These are phyloP conservation scores for Fraxinus americana DNA, from an alignment of 257 asterid species.

Conservation along the genomic window DNA sequence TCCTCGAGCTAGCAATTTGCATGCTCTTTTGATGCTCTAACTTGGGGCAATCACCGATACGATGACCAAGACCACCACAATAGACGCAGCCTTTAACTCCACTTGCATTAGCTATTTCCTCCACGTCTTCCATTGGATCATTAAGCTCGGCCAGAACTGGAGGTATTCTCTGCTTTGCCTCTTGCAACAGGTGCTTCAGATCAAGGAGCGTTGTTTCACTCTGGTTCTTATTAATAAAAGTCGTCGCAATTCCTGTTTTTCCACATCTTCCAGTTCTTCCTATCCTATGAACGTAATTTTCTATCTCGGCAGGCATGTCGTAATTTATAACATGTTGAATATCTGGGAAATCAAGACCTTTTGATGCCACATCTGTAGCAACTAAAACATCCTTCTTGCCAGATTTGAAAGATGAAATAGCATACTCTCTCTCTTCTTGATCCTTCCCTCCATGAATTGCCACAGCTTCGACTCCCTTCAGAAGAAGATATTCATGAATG, in stretches of 20 bases:
- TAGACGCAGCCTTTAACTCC: conserved; percentile 79
- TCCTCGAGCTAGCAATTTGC: conserved; percentile 74
- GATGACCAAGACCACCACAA: conserved; percentile 86
- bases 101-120: conserved; percentile 72
- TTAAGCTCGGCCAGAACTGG: conserved; percentile 73
- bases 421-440: conserved; percentile 82
- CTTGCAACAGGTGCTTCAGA: conserved; percentile 78
- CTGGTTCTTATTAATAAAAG: conserved; percentile 79
- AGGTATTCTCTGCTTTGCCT: conserved; percentile 83
- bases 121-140: conserved; percentile 79
- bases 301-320: conserved; percentile 91
- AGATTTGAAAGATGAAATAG: conserved; percentile 74
- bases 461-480: conserved; percentile 84
- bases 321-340: conserved; percentile 82
- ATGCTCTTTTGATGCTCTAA: conserved; percentile 73
- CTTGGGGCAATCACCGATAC: conserved; percentile 80
- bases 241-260: conserved; percentile 81
- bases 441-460: conserved; percentile 85
- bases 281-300: conserved; percentile 83
- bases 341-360: conserved; percentile 85
- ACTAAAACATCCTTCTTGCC: conserved; percentile 82
- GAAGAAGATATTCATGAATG: conserved; percentile 74
- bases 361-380: conserved; percentile 88
- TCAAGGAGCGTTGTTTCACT: conserved; percentile 73
- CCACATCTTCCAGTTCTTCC: conserved; percentile 88